Evolutionary conservation across 23 red algal genomes (phyloP).

Genomic region (Gracilaria domingensis): DNA sequence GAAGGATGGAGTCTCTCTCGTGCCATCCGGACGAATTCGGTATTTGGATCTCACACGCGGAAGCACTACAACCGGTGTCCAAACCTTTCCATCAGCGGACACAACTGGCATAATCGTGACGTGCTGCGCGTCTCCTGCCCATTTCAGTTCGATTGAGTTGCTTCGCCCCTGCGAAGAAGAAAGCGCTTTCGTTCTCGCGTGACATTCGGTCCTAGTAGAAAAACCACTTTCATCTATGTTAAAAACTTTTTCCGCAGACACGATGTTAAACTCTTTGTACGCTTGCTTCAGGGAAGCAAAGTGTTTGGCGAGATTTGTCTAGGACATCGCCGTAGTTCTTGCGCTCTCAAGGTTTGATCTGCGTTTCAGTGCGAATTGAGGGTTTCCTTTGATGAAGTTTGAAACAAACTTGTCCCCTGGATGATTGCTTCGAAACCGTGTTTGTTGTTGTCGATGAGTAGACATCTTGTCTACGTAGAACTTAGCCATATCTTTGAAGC

Average conservation of each 20-base stretch:
- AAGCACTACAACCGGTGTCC: background rate
- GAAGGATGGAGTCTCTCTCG: background rate
- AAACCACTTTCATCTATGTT: background rate
- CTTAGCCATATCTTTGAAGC: no score
- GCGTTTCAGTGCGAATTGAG: background rate
- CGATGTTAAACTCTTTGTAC: background rate
- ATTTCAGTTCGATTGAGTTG: background rate
- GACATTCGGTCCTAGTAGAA: background rate
- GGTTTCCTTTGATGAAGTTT: background rate
- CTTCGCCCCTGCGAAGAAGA: background rate
- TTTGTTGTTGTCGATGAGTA: no score
- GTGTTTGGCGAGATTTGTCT: background rate
- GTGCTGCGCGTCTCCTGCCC: background rate
- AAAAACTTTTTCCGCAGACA: background rate
- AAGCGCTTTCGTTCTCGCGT: background rate
- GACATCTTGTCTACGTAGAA: no score
- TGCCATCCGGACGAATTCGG: background rate
- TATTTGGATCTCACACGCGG: background rate
- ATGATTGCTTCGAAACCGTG: no score
- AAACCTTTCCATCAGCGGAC: background rate
- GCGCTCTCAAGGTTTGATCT: background rate
- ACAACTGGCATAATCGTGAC: slow-evolving; percentile 17
- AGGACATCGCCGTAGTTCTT: background rate
- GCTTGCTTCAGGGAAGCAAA: background rate
- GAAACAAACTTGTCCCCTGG: background rate